Evolutionary conservation across 2,329 filamentous ascomycete genomes (phyloP).

Genomic region (Epicoccum nigrum): DNA sequence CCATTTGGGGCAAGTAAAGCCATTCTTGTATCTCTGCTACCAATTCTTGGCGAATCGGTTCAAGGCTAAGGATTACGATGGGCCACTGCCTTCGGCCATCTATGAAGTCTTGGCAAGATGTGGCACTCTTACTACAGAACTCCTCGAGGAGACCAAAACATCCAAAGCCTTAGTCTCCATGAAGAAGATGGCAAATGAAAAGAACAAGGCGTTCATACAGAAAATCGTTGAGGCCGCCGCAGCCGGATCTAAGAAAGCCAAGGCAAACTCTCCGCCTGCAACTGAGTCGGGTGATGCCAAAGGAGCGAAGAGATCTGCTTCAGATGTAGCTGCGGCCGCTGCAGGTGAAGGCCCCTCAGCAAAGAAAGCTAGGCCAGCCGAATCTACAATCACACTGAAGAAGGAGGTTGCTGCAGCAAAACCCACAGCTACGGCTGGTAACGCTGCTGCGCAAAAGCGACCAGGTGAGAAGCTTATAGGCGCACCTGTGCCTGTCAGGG

Average conservation of each 20-base stretch:
- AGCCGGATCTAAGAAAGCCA: slow-evolving; percentile 49
- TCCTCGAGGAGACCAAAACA: slow-evolving; percentile 68
- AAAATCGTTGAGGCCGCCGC: slow-evolving; percentile 58
- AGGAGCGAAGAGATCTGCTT: slow-evolving; percentile 38
- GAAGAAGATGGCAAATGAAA: slow-evolving; percentile 68
- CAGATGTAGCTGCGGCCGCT: slow-evolving; percentile 27
- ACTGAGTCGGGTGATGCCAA: slow-evolving; percentile 34
- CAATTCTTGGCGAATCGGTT: slow-evolving; percentile 57
- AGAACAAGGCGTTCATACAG: slow-evolving; percentile 66
- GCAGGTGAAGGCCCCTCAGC: slow-evolving; percentile 24
- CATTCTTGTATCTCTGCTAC: slow-evolving; percentile 55
- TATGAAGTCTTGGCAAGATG: slow-evolving; percentile 65
- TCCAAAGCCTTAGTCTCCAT: slow-evolving; percentile 68
- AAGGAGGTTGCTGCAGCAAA: slow-evolving; percentile 24
- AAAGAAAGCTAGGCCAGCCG: slow-evolving; percentile 41
- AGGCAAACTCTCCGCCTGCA: slow-evolving; percentile 37
- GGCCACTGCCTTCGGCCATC: slow-evolving; percentile 50
- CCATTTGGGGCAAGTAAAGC: slow-evolving; percentile 44
- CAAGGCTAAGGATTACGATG: slow-evolving; percentile 54
- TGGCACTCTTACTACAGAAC: slow-evolving; percentile 65
- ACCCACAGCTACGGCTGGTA: slow-evolving; percentile 15
- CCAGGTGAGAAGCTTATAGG: slow-evolving; percentile 36
- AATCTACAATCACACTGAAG: slow-evolving; percentile 24
- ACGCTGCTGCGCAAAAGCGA: slow-evolving; percentile 31
- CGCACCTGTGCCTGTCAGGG: slow-evolving; percentile 35